Percentiles rank a stretch among this genome's conserved stretches.
Evolutionary conservation across 208 protist species (phyloP).

Genomic region (Porcisia hertigi): DNA sequence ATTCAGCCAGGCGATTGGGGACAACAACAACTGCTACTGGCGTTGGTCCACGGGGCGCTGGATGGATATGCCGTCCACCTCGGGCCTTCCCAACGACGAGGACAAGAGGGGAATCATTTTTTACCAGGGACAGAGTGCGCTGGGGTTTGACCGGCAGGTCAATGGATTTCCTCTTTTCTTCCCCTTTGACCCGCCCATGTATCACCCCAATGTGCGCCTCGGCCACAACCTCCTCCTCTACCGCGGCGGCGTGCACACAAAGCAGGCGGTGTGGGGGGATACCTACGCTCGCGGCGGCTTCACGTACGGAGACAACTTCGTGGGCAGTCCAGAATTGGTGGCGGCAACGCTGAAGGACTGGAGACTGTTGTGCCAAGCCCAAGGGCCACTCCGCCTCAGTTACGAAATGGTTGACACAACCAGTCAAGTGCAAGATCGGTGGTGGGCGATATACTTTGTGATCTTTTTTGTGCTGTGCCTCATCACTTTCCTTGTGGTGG

Average conservation of each 20-base stretch:
- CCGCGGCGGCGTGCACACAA: slow-evolving; percentile 8
- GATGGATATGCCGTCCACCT: slow-evolving; percentile 13
- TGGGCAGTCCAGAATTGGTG: not conserved
- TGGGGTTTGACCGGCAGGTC: not conserved
- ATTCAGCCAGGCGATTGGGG: not conserved
- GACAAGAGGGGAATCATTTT: slow-evolving; percentile 24
- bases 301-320: slow-evolving; percentile 22
- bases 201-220: not conserved
- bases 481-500: slow-evolving; percentile 28
- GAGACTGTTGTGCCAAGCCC: slow-evolving; percentile 26
- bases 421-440: slow-evolving; percentile 19
- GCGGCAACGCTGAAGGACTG: slow-evolving; percentile 10
- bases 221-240: slow-evolving; percentile 20
- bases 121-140: slow-evolving; percentile 9
- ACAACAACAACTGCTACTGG: slow-evolving; percentile 22
- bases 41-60: slow-evolving; percentile 34
- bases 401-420: slow-evolving; percentile 14
- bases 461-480: slow-evolving; percentile 34
- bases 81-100: not conserved
- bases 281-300: slow-evolving; percentile 26
- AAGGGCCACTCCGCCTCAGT: slow-evolving; percentile 16
- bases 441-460: slow-evolving; percentile 33
- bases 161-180: slow-evolving; percentile 15
- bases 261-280: slow-evolving; percentile 24
- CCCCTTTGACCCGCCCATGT: not conserved